Evolutionary conservation across 257 asterid species (phyloP).

Genomic region (Penstemon eatonii): DNA sequence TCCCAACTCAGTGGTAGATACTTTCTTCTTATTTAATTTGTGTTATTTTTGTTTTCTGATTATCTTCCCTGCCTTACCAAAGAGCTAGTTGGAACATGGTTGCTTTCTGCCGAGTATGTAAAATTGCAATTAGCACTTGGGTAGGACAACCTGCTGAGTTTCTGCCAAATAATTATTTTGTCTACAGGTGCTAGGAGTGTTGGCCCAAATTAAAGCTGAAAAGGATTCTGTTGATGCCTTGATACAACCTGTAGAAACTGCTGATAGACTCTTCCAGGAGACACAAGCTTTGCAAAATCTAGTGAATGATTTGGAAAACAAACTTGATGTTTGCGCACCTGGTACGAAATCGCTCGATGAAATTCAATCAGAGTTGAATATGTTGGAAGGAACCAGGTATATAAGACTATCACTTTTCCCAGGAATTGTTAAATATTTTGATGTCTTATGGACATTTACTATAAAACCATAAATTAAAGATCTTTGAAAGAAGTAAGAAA

Average conservation of each 20-base stretch:
- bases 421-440: slow-evolving; percentile 1
- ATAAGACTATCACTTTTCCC: slow-evolving; percentile 18
- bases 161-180: slow-evolving; percentile 13
- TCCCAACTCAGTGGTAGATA: not conserved
- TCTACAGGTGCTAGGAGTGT: slow-evolving; percentile 74
- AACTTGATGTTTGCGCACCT: slow-evolving; percentile 73
- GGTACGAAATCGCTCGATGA: slow-evolving; percentile 76
- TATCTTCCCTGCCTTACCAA: slow-evolving; percentile 12
- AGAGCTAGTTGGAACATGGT: not conserved
- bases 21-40: not conserved
- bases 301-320: slow-evolving; percentile 70
- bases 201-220: slow-evolving; percentile 86
- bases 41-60: slow-evolving; percentile 12
- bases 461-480: not conserved
- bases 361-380: slow-evolving; percentile 56
- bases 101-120: slow-evolving; percentile 1
- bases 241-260: slow-evolving; percentile 79
- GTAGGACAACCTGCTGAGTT: slow-evolving; percentile 4
- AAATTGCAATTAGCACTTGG: not conserved
- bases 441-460: not conserved
- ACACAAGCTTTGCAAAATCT: slow-evolving; percentile 64
- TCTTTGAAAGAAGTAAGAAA: slow-evolving; percentile 10
- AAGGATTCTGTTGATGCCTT: slow-evolving; percentile 78
- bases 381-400: slow-evolving; percentile 62
- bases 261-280: slow-evolving; percentile 77